phyloP scores from a whole-genome alignment of 148 eudicot genomes.

The Camellia granthamiana region DNA sequence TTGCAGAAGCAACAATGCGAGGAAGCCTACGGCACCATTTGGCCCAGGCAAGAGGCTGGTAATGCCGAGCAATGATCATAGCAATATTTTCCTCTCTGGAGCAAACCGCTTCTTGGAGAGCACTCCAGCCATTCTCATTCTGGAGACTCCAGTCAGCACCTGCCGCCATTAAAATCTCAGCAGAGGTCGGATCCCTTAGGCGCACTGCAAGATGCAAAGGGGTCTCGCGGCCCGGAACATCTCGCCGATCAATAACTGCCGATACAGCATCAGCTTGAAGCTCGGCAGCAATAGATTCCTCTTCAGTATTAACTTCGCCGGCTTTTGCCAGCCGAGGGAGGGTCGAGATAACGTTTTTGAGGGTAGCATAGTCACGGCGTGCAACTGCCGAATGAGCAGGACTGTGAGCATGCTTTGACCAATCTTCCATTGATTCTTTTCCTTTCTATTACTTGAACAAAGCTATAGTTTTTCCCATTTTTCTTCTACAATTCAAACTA shows the following conservation, averaged over 20 bases:
- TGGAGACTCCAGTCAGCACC: slow-evolving; percentile 99
- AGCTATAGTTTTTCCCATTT: slow-evolving; percentile 27
- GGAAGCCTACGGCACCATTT: slow-evolving; percentile 98
- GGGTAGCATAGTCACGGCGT: slow-evolving; percentile 53
- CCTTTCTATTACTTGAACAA: slow-evolving; percentile 14
- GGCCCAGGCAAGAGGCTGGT: slow-evolving; percentile 92
- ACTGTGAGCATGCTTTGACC: slow-evolving; percentile 69
- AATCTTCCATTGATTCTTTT: slow-evolving; percentile 60
- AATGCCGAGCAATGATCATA: slow-evolving; percentile 81
- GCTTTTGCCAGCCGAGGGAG: slow-evolving; percentile 80
- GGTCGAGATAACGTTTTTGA: slow-evolving; percentile 42
- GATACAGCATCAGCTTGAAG: slow-evolving; percentile 70
- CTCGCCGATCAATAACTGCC: slow-evolving; percentile 63
- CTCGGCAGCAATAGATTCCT: slow-evolving; percentile 77
- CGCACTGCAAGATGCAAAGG: slow-evolving; percentile 87
- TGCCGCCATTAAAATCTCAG: slow-evolving; percentile 75
- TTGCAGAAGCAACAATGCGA: slow-evolving; percentile 71
- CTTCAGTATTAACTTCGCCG: slow-evolving; percentile 72
- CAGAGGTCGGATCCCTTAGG: slow-evolving; percentile 65
- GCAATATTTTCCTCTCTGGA: slow-evolving; percentile 78
- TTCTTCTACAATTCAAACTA: slow-evolving; percentile 10
- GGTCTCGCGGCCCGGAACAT: slow-evolving; percentile 90
- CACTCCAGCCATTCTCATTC: slow-evolving; percentile 92
- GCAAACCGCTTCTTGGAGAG: slow-evolving; percentile 93
- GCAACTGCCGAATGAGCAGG: slow-evolving; percentile 76